Evolutionary conservation across 2,329 filamentous ascomycete genomes (phyloP).

Genomic region (Alternaria ethzedia): DNA sequence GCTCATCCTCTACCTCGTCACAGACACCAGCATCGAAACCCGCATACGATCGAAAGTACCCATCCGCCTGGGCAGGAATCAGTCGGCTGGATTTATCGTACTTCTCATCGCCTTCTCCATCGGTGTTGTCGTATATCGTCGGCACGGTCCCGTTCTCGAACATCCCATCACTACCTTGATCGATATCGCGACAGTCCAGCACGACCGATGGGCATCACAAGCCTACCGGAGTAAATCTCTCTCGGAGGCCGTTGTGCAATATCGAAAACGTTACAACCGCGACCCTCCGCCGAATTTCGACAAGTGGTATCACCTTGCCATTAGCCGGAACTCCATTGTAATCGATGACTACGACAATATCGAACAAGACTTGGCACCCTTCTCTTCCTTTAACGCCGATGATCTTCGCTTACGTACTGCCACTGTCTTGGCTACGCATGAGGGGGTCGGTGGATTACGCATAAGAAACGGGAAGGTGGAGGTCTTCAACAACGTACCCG

Average conservation of each 20-base stretch:
- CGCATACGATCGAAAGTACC: slow-evolving; percentile 36
- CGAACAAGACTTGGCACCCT: slow-evolving; percentile 62
- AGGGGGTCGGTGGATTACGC: slow-evolving; percentile 62
- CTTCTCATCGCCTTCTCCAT: slow-evolving; percentile 49
- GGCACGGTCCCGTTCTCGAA: slow-evolving; percentile 50
- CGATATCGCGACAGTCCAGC: slow-evolving; percentile 55
- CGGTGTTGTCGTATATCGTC: slow-evolving; percentile 43
- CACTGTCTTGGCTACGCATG: slow-evolving; percentile 59
- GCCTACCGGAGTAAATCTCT: slow-evolving; percentile 57
- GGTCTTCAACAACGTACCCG: slow-evolving; percentile 52
- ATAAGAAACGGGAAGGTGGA: slow-evolving; percentile 61
- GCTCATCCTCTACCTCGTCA: slow-evolving; percentile 38
- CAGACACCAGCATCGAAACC: slow-evolving; percentile 37
- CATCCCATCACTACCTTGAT: slow-evolving; percentile 65
- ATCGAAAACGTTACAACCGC: slow-evolving; percentile 59
- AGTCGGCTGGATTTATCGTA: slow-evolving; percentile 43
- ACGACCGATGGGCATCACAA: slow-evolving; percentile 58
- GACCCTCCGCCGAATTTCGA: slow-evolving; percentile 67
- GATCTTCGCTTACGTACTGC: slow-evolving; percentile 61
- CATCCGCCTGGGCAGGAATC: slow-evolving; percentile 42
- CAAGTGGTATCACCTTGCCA: slow-evolving; percentile 65
- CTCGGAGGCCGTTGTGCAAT: slow-evolving; percentile 58
- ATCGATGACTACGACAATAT: slow-evolving; percentile 69
- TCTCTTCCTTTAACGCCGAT: slow-evolving; percentile 59
- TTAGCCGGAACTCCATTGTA: slow-evolving; percentile 57